Evolutionary conservation across 371 early-diverging fungal genomes (phyloP), one percentile per base, ranked within the genome.

Genomic region (Mucor saturninus): DNA sequence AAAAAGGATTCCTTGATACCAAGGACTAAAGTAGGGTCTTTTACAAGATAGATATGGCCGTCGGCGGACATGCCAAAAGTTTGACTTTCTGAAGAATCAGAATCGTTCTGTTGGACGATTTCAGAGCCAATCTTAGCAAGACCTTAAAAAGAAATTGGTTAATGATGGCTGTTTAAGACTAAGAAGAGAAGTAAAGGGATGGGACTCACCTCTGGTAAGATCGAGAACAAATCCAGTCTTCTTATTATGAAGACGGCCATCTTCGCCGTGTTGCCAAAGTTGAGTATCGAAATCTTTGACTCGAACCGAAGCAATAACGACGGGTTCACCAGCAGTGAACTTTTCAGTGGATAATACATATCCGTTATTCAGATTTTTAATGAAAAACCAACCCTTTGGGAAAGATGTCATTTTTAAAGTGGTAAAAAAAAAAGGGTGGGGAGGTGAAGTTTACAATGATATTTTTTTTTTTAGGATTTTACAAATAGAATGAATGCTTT

Each of bases 351-450:
- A 73, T 30, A 85, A 63, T 26, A 82, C 80, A 14, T 76, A 77
- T 54, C 74, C 76, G 15, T 75, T 81, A 8, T 70, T 75, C 11
- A 59, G 64, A 53, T 83, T 83, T 64, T 83, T 87, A 64, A 87
- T 80, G 64, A 83, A 86, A 71, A 87, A 84, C 81, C 84, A 84
- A 54, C 77, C 81, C 61, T 75, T 63, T 32, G 83, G 82, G 61
- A 81, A 84, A 56, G 66, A 61, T 45, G 64, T 28, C 68, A 68
- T 68, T 40, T 31, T 42, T 50, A 61, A 56, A 35, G 15, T n/a
- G 49, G 50, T 39, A 55, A 40, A 56, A 66, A 31, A 50, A 26
- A 56, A 32, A 35, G 52, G 42, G 29, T 5, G 4, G 42, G 45
- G 10, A 3, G 49, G 46, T n/a, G 2, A 11, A 6, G 4, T 40